Conservation (phyloP, 2,329 filamentous ascomycete genomes). For the Gremmenia infestans region DNA sequence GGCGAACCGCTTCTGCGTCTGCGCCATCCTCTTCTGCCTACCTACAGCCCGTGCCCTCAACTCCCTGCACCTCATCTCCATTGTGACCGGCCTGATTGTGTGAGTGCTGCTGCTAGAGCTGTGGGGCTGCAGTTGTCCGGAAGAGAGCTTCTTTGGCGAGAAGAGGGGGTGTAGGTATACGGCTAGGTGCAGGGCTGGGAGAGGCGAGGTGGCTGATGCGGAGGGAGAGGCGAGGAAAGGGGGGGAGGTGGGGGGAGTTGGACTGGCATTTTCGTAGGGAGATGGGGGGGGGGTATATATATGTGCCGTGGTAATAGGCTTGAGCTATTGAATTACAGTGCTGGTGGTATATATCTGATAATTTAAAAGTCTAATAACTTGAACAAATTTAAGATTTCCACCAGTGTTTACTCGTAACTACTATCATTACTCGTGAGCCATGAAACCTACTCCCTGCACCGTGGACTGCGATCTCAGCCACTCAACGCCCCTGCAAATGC, state of each 20-base stretch:
- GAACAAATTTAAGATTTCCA: too few relatives aligned
- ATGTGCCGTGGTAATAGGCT: too few relatives aligned
- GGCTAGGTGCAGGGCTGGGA: slow-evolving; percentile 36
- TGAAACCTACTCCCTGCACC: background rate
- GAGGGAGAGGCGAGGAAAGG: slow-evolving; percentile 21
- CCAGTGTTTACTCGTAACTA: too few relatives aligned
- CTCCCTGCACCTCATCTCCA: slow-evolving; percentile 42
- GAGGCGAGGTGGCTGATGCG: slow-evolving; percentile 33
- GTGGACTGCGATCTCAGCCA: background rate
- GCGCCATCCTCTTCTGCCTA: slow-evolving; percentile 49
- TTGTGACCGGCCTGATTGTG: slow-evolving; percentile 40
- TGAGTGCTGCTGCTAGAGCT: slow-evolving; percentile 46
- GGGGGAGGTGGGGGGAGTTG: slow-evolving; percentile 12
- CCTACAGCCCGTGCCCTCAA: slow-evolving; percentile 44
- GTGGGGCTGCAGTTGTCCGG: slow-evolving; percentile 43
- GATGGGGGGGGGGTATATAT: too few relatives aligned
- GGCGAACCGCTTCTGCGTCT: slow-evolving; percentile 44
- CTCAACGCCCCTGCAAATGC: slow-evolving; percentile 16
- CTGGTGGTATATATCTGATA: too few relatives aligned
- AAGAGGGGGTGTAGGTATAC: slow-evolving; percentile 37
- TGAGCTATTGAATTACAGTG: too few relatives aligned
- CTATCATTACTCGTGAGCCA: too few relatives aligned
- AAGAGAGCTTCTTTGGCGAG: slow-evolving; percentile 40
- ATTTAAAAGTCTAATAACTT: too few relatives aligned
- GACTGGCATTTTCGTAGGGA: too few relatives aligned